These are phyloP conservation scores for Auriscalpium microsporum DNA, from an alignment of 768 basidiomycete genomes.

Conservation along the genomic window DNA sequence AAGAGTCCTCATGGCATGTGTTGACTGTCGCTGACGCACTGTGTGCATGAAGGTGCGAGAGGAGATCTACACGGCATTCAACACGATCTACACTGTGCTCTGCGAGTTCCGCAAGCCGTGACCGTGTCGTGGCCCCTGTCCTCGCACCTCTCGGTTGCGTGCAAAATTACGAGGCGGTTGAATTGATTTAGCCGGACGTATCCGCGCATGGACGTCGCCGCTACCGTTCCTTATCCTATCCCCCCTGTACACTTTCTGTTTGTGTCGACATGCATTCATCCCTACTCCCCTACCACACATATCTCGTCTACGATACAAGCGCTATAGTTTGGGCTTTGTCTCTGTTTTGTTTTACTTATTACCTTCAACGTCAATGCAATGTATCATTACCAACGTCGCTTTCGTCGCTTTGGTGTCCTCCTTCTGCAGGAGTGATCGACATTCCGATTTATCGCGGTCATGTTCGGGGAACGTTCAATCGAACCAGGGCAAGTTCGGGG, in stretches of 20 bases:
- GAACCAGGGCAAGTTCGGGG: too few relatives aligned
- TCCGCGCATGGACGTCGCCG: too few relatives aligned
- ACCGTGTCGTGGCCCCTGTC: background rate
- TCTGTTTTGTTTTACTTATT: background rate
- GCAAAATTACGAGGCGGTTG: background rate
- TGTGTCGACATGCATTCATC: background rate
- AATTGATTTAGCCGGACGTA: too few relatives aligned
- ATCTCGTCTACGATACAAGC: background rate
- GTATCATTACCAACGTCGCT: too few relatives aligned
- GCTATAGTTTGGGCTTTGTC: background rate
- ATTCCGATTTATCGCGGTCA: too few relatives aligned
- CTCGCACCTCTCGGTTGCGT: background rate
- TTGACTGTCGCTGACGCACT: background rate
- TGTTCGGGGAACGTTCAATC: too few relatives aligned
- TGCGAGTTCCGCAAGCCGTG: slow-evolving; percentile 90
- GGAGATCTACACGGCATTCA: slow-evolving; percentile 99
- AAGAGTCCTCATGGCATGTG: slow-evolving; percentile 18
- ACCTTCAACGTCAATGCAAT: background rate
- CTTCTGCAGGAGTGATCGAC: too few relatives aligned
- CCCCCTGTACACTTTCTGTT: background rate
- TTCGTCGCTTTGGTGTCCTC: too few relatives aligned
- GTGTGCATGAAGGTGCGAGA: slow-evolving; percentile 69
- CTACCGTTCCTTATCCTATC: background rate
- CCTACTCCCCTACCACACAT: background rate
- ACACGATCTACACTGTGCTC: slow-evolving; percentile 97